Percentiles rank a stretch among this genome's conserved stretches.
Conservation (phyloP, 257 asterid species). For the Phtheirospermum japonicum region DNA sequence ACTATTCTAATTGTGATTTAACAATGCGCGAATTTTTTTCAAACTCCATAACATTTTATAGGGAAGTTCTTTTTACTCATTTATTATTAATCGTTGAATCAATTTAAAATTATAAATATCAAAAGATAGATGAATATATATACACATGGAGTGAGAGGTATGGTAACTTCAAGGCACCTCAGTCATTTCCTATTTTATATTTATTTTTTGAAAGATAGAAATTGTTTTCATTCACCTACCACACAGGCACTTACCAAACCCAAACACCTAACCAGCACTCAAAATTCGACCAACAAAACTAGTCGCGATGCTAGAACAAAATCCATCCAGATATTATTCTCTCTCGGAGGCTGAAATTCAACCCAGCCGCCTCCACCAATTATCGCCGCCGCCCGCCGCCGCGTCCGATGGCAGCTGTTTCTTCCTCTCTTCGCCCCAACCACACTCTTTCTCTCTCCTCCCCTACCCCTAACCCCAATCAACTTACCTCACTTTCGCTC, state of each 20-base stretch:
- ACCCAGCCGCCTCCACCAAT: slow-evolving; percentile 18
- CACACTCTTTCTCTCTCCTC: slow-evolving; percentile 35
- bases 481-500: slow-evolving; percentile 30
- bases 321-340: background rate
- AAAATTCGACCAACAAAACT: background rate
- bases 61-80: too few relatives aligned
- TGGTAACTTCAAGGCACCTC: too few relatives aligned
- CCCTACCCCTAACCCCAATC: slow-evolving; percentile 32
- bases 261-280: background rate
- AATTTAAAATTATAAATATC: too few relatives aligned
- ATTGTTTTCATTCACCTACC: slow-evolving; percentile 15
- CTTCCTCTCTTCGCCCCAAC: slow-evolving; percentile 52
- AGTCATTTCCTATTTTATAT: too few relatives aligned
- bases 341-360: background rate
- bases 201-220: too few relatives aligned
- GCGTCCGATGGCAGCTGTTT: slow-evolving; percentile 36
- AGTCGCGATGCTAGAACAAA: background rate
- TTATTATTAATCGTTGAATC: too few relatives aligned
- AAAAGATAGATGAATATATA: too few relatives aligned
- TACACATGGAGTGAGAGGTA: too few relatives aligned
- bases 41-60: too few relatives aligned
- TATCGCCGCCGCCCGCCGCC: slow-evolving; percentile 26
- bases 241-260: background rate
- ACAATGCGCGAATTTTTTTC: too few relatives aligned
- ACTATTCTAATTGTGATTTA: too few relatives aligned